Evolutionary conservation across 257 asterid species (phyloP), one percentile per base, ranked within the genome.

Genomic region (Parsonsia alboflavescens): DNA sequence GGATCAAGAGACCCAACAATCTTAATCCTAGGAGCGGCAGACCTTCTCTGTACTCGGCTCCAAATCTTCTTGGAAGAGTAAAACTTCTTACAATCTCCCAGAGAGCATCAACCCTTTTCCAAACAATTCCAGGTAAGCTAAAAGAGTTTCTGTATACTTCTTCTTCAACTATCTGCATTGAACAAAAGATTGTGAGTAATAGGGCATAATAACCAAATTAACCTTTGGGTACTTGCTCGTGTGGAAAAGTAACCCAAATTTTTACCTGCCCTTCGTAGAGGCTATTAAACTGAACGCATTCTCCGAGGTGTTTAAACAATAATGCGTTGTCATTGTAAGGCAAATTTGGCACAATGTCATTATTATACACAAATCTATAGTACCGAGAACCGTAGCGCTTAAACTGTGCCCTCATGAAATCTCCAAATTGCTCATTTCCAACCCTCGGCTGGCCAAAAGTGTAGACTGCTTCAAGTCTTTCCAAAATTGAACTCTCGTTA

Each of bases 401-500:
- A 10, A 89, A 78, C 22, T 77, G 59, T 19, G 62, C 84, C 33
- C 79, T 64, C 91, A 89, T 86, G 21, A 79, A 88, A 11, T 67
- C 63, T n/a, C 85, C 90, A 48, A 91, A 91, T 4, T 53, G 24
- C 12, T 65, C 76, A 77, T 89, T 88, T 10, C 96, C 97, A 2
- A 91, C 92, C 39, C 88, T 84, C 0, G 97, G 96, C 64, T 91
- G 96, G 16, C 96, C 97, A 57, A 82, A 91, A 13, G 96, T 89
- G 80, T 88, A 85, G 2, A 91, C 79, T 0, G 76, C 90, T 11
- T 88, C 85, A 26, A 89, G 73, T 77, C 92, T 84, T 49, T 83
- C 81, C 61, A 91, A 61, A 24, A 86, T 1, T 1, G 9, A 12
- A 1, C 53, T 59, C 76, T 91, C 92, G 0, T 78, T 21, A 73